Base-by-base conservation (phyloP, 768 basidiomycete species). In the Mycena haematopus region DNA sequence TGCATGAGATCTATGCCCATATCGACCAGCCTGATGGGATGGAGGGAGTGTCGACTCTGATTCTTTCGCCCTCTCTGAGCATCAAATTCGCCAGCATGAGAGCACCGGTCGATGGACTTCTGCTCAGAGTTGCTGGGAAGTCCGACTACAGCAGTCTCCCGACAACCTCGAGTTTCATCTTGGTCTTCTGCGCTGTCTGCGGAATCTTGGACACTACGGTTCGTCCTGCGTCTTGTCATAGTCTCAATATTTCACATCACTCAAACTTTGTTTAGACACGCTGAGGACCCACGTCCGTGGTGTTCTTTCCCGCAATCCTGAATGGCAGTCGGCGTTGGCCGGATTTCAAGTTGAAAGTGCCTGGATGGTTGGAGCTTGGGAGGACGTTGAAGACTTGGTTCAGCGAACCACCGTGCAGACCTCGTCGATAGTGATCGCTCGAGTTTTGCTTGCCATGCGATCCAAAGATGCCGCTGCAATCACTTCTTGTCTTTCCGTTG, bases 51-150 rank as follows among this genome's bases (percentile, higher is more conserved):
- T 97, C 97, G 0, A 87, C 91, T 7, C 77, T 91, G 68, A 91
- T 99, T 58, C 77, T 98, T 14, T 87, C 91, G 0, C 97, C 97
- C 0, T 92, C 93, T 3, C 75, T 99, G 50, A 98, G 67, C 94
- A 97, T 74, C 95, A 97, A 74, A 99, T 99, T 63, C 89, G 97
- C 45, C 92, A 99, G 71, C 97, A 99, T 69, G 97, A 99, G 74
- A 96, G 91, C 67, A 96, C 92, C 2, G 97, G 97, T 0, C 84
- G 89, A 45, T 99, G 97, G 97, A 99, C 97, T 2, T 91, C 95
- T 10, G 96, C 97, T 9, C 97, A 99, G 75, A 99, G 96, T 71
- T 99, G 97, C 70, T 99, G 97, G 97, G 97, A 99, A 75, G 89
- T 99, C 14, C 85, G 90, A 51, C 81, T 99, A 17, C 96, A 98